These are phyloP conservation scores for Boletus edulis DNA, from an alignment of 768 basidiomycete species.

Conservation along the genomic window DNA sequence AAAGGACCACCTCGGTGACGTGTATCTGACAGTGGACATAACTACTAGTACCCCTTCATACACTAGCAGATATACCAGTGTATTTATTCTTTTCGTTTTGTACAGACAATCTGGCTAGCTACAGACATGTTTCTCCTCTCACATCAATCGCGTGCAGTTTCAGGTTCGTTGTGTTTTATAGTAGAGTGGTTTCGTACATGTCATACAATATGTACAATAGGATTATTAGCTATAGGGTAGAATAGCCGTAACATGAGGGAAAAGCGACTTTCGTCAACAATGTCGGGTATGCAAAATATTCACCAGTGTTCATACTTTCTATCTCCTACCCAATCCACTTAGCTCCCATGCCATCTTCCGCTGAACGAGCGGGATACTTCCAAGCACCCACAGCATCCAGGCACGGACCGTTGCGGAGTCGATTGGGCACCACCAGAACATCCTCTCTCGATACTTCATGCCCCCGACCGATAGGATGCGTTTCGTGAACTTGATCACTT, in stretches of 20 bases:
- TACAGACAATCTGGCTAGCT: slow-evolving; percentile 6
- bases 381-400: slow-evolving; percentile 21
- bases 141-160: no score
- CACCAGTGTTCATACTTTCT: not conserved
- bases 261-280: no score
- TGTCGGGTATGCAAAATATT: not conserved
- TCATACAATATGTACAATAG: no score
- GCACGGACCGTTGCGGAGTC: slow-evolving; percentile 28
- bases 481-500: slow-evolving; percentile 43
- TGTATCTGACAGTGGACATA: slow-evolving; percentile 3
- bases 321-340: not conserved
- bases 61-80: slow-evolving; percentile 19
- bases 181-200: not conserved
- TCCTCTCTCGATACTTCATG: slow-evolving; percentile 15
- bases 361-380: slow-evolving; percentile 9
- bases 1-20: not conserved
- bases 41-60: slow-evolving; percentile 4
- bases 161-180: no score
- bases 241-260: no score
- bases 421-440: slow-evolving; percentile 25
- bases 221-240: no score
- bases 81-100: slow-evolving; percentile 22
- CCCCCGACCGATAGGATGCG: slow-evolving; percentile 25
- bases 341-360: slow-evolving; percentile 1
- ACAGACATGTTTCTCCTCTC: not conserved